These are phyloP conservation scores for Penstemon newberryi DNA, from an alignment of 257 asterid genomes.

Conservation along the genomic window DNA sequence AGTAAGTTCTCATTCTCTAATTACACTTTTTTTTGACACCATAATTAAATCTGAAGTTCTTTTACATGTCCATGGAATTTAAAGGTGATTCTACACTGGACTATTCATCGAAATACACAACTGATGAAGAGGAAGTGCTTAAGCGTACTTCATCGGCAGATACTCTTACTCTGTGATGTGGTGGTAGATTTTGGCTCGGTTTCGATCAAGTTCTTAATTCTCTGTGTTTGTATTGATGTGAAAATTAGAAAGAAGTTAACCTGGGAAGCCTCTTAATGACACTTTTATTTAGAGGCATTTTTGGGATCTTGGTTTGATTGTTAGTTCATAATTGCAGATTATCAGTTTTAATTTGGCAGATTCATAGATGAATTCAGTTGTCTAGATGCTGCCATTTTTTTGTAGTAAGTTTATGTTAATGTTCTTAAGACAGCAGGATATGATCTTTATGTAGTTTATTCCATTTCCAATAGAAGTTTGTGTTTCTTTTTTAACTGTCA, in stretches of 20 bases:
- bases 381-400: not conserved
- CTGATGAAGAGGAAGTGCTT: constrained; percentile 8
- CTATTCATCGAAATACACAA: constrained; percentile 14
- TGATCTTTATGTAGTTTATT: too few relatives aligned
- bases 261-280: not conserved
- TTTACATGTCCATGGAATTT: not conserved
- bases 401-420: too few relatives aligned
- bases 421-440: too few relatives aligned
- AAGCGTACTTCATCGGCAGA: constrained; percentile 22
- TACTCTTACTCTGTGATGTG: constrained; percentile 11
- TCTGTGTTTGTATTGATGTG: constrained; percentile 8
- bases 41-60: not conserved
- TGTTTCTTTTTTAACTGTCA: too few relatives aligned
- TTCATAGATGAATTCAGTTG: constrained; percentile 15
- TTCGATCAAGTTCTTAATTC: not conserved
- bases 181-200: not conserved
- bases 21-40: not conserved
- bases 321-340: not conserved
- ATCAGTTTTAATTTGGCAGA: not conserved
- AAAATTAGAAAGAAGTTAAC: constrained; percentile 9
- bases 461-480: too few relatives aligned
- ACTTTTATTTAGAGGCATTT: constrained; percentile 18
- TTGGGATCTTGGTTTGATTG: constrained; percentile 15
- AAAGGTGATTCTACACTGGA: constrained; percentile 28
- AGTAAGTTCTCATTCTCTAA: constrained; percentile 25